Percentiles rank a stretch among this genome's conserved stretches.
These are phyloP conservation scores for Leptographium galeiforme DNA, from an alignment of 2,329 filamentous ascomycete genomes.

Conservation along the genomic window DNA sequence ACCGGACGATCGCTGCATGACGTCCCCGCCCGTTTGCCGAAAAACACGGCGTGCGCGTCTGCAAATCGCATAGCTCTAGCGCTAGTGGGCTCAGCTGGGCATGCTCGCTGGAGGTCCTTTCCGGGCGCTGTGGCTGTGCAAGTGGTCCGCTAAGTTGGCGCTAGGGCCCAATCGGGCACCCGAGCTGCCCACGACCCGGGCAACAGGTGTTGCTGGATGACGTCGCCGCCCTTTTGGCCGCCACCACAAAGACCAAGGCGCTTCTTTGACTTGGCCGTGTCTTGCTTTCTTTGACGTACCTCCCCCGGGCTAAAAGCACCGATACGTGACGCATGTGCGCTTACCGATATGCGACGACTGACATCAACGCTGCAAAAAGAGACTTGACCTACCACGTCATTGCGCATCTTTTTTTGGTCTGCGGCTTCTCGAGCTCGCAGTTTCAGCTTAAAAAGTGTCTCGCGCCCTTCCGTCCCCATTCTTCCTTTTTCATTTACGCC, in stretches of 20 bases:
- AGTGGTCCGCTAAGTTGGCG: background rate
- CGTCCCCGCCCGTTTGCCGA: background rate
- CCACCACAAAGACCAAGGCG: background rate
- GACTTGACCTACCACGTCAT: background rate
- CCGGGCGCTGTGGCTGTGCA: conserved; percentile 1
- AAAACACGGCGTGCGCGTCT: background rate
- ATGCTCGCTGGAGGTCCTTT: background rate
- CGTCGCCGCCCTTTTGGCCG: conserved; percentile 2
- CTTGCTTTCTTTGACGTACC: background rate
- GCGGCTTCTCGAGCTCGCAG: background rate
- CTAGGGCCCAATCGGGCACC: conserved; percentile 3
- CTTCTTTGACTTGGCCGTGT: background rate
- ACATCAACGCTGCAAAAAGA: background rate
- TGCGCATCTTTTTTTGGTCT: background rate
- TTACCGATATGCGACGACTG: background rate
- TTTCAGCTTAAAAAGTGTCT: background rate
- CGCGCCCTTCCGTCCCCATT: background rate
- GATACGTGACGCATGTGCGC: background rate
- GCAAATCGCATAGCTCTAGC: background rate
- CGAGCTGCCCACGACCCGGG: background rate
- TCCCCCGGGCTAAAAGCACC: background rate
- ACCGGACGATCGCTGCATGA: background rate
- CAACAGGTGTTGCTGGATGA: conserved; percentile 1
- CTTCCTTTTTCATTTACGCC: background rate
- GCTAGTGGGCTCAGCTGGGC: background rate